Evolutionary conservation across 1,284 basidiomycete species (phyloP), one percentile per base, ranked within the genome.

Genomic region (Tilletia indica): DNA sequence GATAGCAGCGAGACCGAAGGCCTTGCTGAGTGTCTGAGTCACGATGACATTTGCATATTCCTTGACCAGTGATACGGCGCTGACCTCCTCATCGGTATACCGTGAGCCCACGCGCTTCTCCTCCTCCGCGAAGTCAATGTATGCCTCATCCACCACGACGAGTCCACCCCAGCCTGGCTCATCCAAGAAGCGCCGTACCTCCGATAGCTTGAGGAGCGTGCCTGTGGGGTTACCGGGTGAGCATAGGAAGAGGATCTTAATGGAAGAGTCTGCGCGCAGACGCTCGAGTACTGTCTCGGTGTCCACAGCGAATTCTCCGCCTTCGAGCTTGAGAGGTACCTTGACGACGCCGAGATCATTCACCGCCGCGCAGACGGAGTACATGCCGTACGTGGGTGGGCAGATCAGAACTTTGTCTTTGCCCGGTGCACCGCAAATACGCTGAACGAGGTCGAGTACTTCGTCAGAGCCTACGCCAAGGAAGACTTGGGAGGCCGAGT

Each of bases 331-430:
- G 4, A 99, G 86, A 2, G 91, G 91, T 2, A 93, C 90, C 81
- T 92, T 90, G 68, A 95, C 89, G 3, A 97, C 87, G 0, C 89
- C 91, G 3, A 97, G 87, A 82, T 99, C 97, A 83, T 99, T 99
- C 69, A 99, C 91, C 78, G 95, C 91, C 6, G 96, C 97, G 74
- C 92, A 94, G 1, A 99, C 96, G 21, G 88, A 85, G 86, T 99
- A 99, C 96, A 99, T 99, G 31, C 96, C 96, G 83, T 99, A 99
- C 6, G 96, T 98, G 2, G 97, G 97, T 1, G 96, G 97, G 5
- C 85, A 86, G 61, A 86, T 84, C 63, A 83, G 70, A 51, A 85
- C 82, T 90, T 91, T 92, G 82, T 98, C 93, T 74, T 87, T 86
- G 1, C 88, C 92, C 0, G 97, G 97, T 0, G 87, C 87, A 78